Evolutionary conservation across 2,329 filamentous ascomycete genomes (phyloP), one percentile per base, ranked within the genome.

Genomic region (Bipolaris gigantea): DNA sequence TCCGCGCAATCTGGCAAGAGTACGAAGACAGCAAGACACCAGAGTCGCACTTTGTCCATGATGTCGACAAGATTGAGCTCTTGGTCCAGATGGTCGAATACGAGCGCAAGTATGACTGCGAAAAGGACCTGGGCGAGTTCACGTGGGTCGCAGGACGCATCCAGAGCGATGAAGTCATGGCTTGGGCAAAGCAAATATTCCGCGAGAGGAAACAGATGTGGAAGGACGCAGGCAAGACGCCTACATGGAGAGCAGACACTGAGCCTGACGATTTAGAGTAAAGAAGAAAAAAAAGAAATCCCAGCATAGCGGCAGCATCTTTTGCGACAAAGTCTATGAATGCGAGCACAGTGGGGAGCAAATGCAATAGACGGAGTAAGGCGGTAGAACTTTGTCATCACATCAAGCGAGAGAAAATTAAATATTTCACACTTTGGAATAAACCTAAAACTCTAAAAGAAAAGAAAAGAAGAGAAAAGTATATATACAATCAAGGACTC

Each of bases 1-100:
- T 99, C 25, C 82, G 87, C 54, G 84, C 81, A 8, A 82, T 97
- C 46, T 99, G 94, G 90, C 88, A 95, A 69, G 94, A 99, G 75
- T 99, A 99, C 71, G 94, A 99, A 75, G 90, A 94, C 65, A 87
- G 86, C 16, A 69, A 87, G 77, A 97, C 94, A 8, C 77, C 87
- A 13, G 93, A 99, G 72, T 90, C 89, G 63, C 81, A 87, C 57
- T 97, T 93, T 60, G 94, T 99, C 39, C 94, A 99, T 73, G 94
- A 99, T 73, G 85, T 99, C 55, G 94, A 99, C 77, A 97, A 97
- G 85, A 86, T 99, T 74, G 94, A 99, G 78, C 79, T 99, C 61
- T 77, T 99, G 57, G 78, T 96, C 69, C 94, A 99, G 79, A 97
- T 97, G 89, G 80, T 96, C 27, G 94, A 99, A 75, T 99, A 99